Evolutionary conservation across 2,329 filamentous ascomycete genomes (phyloP).

Genomic region (Verticillium tricorpus): DNA sequence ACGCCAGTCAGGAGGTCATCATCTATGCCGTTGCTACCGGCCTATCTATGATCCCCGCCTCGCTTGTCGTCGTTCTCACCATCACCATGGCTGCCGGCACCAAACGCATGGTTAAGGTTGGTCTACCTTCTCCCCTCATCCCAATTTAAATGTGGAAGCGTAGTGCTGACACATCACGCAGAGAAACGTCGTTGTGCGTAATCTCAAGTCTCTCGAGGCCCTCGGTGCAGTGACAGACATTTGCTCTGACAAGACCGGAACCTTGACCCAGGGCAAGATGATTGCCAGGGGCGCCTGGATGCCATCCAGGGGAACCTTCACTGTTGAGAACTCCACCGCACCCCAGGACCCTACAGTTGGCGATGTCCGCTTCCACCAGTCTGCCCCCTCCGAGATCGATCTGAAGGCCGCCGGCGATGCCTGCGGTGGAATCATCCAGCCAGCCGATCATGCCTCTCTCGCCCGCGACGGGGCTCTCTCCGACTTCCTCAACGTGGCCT

Average conservation of each 20-base stretch:
- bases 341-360: conserved; percentile 45
- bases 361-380: conserved; percentile 27
- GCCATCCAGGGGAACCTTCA: conserved; percentile 13
- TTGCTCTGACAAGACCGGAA: conserved; percentile 24
- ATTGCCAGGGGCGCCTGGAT: conserved; percentile 9
- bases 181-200: conserved; percentile 53
- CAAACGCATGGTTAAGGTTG: conserved; percentile 30
- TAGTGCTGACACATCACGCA: conserved; percentile 15
- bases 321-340: conserved; percentile 29
- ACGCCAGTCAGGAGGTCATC: conserved; percentile 48
- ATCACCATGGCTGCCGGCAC: conserved; percentile 63
- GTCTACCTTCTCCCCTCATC: neutral
- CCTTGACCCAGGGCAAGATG: conserved; percentile 13
- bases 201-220: conserved; percentile 38
- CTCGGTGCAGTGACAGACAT: conserved; percentile 39
- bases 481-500: conserved; percentile 49
- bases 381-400: conserved; percentile 3
- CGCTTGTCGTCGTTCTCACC: conserved; percentile 60
- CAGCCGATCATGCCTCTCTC: conserved; percentile 14
- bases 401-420: conserved; percentile 6
- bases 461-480: conserved; percentile 38
- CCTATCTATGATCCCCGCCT: conserved; percentile 58
- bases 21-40: conserved; percentile 59
- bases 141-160: neutral
- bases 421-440: conserved; percentile 3